Conservation (phyloP, 2,329 filamentous ascomycete genomes). For the Penicillium palitans region DNA sequence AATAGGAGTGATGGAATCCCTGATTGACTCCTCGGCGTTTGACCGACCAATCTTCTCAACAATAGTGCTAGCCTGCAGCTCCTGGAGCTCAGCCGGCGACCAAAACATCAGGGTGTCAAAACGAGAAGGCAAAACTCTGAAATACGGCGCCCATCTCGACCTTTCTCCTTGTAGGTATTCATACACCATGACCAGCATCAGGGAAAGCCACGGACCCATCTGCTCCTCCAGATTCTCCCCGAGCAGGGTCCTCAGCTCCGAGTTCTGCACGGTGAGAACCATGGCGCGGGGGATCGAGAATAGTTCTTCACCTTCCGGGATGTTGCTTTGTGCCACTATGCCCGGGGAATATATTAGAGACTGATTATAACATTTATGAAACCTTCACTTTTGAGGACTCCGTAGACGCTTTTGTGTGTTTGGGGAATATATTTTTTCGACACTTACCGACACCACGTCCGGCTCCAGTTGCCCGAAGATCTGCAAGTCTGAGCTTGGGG, state of each 20-base stretch:
- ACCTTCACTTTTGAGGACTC: slow-evolving; percentile 15
- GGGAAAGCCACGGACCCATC: slow-evolving; percentile 54
- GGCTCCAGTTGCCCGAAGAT: slow-evolving; percentile 57
- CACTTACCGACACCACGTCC: slow-evolving; percentile 65
- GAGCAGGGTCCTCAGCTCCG: slow-evolving; percentile 61
- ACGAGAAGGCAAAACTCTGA: slow-evolving; percentile 67
- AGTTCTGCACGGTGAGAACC: slow-evolving; percentile 73
- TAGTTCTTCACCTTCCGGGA: slow-evolving; percentile 71
- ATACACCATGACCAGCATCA: slow-evolving; percentile 79
- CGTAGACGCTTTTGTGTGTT: slow-evolving; percentile 23
- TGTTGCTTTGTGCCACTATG: slow-evolving; percentile 68
- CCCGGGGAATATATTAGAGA: slow-evolving; percentile 25
- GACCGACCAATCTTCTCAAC: slow-evolving; percentile 72
- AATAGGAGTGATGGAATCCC: slow-evolving; percentile 56
- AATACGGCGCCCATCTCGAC: slow-evolving; percentile 76
- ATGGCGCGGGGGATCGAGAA: slow-evolving; percentile 74
- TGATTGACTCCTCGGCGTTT: slow-evolving; percentile 70
- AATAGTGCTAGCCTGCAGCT: slow-evolving; percentile 77
- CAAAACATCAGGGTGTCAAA: slow-evolving; percentile 95
- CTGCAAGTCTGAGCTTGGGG: slow-evolving; percentile 58
- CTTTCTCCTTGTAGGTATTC: slow-evolving; percentile 61
- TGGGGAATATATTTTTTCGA: slow-evolving; percentile 7
- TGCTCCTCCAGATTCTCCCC: slow-evolving; percentile 54
- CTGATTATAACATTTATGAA: slow-evolving; percentile 10
- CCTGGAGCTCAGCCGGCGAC: slow-evolving; percentile 66